Evolutionary conservation across 192 early-diverging fungal species (phyloP).

Genomic region (Globomyces pollinis-pini): DNA sequence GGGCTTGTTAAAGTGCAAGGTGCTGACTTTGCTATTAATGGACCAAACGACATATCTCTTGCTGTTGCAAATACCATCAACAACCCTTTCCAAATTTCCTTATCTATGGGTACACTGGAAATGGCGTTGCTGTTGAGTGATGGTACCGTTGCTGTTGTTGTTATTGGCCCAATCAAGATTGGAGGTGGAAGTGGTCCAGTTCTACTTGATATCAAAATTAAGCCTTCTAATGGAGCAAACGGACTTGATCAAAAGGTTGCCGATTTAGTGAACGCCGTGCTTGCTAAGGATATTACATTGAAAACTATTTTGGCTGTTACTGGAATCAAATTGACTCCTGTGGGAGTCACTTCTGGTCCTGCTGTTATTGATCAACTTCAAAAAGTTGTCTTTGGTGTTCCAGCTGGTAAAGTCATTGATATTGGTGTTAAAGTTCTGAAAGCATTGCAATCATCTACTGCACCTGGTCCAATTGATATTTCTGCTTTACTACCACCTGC

Average conservation of each 20-base stretch:
- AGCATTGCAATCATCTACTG: neutral
- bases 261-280: conserved; percentile 15
- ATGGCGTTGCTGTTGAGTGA: conserved; percentile 12
- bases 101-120: conserved; percentile 19
- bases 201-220: conserved; percentile 1
- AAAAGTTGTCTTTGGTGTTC: conserved; percentile 13
- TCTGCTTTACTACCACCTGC: conserved; percentile 20
- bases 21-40: conserved; percentile 13
- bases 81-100: conserved; percentile 22
- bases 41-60: conserved; percentile 10
- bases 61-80: conserved; percentile 11
- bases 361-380: conserved; percentile 29
- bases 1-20: conserved; percentile 12
- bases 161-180: conserved; percentile 16
- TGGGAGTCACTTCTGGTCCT: conserved; percentile 22
- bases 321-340: conserved; percentile 17
- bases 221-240: conserved; percentile 20
- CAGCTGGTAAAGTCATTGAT: neutral
- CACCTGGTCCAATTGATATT: conserved; percentile 17
- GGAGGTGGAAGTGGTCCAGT: conserved; percentile 12
- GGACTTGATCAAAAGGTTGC: conserved; percentile 20
- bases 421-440: neutral
- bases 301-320: conserved; percentile 11
- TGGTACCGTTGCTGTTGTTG: conserved; percentile 8
- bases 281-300: conserved; percentile 1